Percentiles rank a stretch among this genome's conserved stretches.
These are phyloP conservation scores for Trichoderma sp. DNA, from an alignment of 2,329 filamentous ascomycete species.

Conservation along the genomic window DNA sequence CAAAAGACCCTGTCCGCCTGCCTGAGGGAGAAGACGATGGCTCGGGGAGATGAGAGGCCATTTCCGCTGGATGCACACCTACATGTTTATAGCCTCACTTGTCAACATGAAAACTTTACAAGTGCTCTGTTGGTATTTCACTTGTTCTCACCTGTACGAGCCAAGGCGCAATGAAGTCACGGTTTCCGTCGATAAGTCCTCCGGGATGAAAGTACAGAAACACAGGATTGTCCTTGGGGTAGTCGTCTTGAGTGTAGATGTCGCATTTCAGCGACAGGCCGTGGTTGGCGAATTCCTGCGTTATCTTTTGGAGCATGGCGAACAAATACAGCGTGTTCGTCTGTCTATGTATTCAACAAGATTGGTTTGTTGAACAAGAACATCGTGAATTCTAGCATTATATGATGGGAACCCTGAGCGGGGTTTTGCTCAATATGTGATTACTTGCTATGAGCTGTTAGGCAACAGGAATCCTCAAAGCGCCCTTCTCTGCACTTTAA, in stretches of 20 bases:
- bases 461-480: not conserved
- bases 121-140: not conserved
- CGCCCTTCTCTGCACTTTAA: not conserved
- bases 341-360: not conserved
- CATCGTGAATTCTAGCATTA: not conserved
- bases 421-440: not conserved
- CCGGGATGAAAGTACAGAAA: conserved; percentile 39
- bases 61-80: conserved; percentile 32
- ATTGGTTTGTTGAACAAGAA: not conserved
- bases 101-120: not conserved
- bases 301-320: conserved; percentile 29
- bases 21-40: conserved; percentile 37
- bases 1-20: conserved; percentile 27
- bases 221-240: conserved; percentile 27
- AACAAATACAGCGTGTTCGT: not conserved
- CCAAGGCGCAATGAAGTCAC: conserved; percentile 35
- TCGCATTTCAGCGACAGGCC: conserved; percentile 36
- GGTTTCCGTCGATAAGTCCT: conserved; percentile 33
- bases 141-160: conserved; percentile 31
- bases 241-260: conserved; percentile 30
- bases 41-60: conserved; percentile 36
- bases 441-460: not conserved
- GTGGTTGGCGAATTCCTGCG: conserved; percentile 31
- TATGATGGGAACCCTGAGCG: not conserved
- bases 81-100: conserved; percentile 26